Conservation (phyloP, 2,329 filamentous ascomycete genomes). For the Aureobasidium mangrovei region DNA sequence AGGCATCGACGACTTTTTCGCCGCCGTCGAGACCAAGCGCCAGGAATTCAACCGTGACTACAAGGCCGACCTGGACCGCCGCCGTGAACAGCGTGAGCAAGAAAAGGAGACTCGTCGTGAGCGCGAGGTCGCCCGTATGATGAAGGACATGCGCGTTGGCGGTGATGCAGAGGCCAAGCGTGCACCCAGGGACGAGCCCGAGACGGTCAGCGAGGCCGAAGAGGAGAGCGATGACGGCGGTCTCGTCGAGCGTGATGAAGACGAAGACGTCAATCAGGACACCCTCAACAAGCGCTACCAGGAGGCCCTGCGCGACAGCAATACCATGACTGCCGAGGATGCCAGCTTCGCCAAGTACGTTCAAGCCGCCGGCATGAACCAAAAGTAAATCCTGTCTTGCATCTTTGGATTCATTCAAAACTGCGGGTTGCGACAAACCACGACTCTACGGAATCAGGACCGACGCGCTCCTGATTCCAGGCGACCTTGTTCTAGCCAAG, state of each 20-base stretch:
- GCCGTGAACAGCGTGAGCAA: constrained; percentile 65
- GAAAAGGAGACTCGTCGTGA: constrained; percentile 64
- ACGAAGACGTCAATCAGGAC: constrained; percentile 50
- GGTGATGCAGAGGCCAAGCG: constrained; percentile 28
- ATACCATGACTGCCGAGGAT: constrained; percentile 20
- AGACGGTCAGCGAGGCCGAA: constrained; percentile 44
- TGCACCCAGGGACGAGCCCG: constrained; percentile 36
- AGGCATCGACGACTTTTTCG: constrained; percentile 89
- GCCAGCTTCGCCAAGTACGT: constrained; percentile 22
- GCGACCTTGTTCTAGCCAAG: too few species aligned
- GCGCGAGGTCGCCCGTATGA: constrained; percentile 80
- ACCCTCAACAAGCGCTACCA: constrained; percentile 69
- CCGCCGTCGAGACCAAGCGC: constrained; percentile 76
- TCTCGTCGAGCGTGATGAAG: constrained; percentile 50
- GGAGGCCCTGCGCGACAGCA: constrained; percentile 57
- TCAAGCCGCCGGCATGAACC: constrained; percentile 17
- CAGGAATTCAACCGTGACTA: constrained; percentile 87
- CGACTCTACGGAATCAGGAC: too few species aligned
- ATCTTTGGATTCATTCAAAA: too few species aligned
- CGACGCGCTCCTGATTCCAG: too few species aligned
- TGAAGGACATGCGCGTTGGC: constrained; percentile 77
- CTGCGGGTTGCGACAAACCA: too few species aligned
- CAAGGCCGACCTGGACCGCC: constrained; percentile 77
- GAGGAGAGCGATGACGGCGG: constrained; percentile 43
- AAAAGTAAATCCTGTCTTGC: background rate